Conservation (phyloP, 2,329 filamentous ascomycete genomes). For the Clarireedia hainanense region DNA sequence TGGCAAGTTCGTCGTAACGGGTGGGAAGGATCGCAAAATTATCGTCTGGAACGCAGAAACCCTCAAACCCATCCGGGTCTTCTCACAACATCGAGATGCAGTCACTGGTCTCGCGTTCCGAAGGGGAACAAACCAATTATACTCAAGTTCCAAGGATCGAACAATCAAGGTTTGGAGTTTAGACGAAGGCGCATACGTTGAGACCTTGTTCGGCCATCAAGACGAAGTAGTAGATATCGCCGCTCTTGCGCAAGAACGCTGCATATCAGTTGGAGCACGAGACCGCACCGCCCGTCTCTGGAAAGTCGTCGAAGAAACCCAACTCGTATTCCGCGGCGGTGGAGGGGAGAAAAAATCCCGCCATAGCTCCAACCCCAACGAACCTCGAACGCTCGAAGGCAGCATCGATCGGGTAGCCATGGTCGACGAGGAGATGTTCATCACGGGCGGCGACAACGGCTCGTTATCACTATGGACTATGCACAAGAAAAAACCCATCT, state of each 20-base stretch:
- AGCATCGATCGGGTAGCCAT: slow-evolving; percentile 89
- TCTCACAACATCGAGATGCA: slow-evolving; percentile 85
- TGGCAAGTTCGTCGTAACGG: slow-evolving; percentile 85
- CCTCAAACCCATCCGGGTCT: slow-evolving; percentile 71
- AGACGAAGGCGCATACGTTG: slow-evolving; percentile 86
- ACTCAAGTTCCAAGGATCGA: slow-evolving; percentile 82
- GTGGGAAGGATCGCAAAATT: slow-evolving; percentile 74
- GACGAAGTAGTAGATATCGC: slow-evolving; percentile 82
- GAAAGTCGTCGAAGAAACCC: slow-evolving; percentile 94
- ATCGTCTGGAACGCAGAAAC: slow-evolving; percentile 82
- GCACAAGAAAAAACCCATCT: slow-evolving; percentile 90
- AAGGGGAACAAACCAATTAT: slow-evolving; percentile 82
- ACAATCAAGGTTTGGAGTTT: slow-evolving; percentile 95
- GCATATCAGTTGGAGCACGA: slow-evolving; percentile 81
- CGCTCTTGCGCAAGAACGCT: slow-evolving; percentile 76
- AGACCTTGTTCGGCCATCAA: slow-evolving; percentile 94
- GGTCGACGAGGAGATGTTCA: slow-evolving; percentile 79
- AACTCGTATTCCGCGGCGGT: slow-evolving; percentile 89
- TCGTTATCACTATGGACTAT: slow-evolving; percentile 79
- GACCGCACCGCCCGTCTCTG: slow-evolving; percentile 88
- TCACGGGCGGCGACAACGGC: slow-evolving; percentile 91
- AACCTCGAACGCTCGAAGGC: slow-evolving; percentile 52
- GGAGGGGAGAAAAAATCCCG: slow-evolving; percentile 49
- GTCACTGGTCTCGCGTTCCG: slow-evolving; percentile 82
- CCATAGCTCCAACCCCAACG: slow-evolving; percentile 26